These are phyloP conservation scores for Sphaceloma murrayae DNA, from an alignment of 2,329 filamentous ascomycete species.

Conservation along the genomic window DNA sequence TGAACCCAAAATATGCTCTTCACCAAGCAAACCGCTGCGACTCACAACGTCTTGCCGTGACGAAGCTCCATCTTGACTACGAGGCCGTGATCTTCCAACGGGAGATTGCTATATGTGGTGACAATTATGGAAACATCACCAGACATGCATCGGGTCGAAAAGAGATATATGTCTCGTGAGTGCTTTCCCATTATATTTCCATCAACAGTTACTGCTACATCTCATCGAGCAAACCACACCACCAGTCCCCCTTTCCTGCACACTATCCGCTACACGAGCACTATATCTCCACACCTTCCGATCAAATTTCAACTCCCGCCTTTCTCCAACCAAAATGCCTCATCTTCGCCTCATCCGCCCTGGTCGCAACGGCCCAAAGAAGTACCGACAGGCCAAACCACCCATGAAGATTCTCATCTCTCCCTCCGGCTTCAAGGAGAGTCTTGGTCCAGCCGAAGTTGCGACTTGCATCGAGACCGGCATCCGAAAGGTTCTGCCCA, in stretches of 20 bases:
- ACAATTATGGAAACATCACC: conserved; percentile 8
- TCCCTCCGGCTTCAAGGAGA: conserved; percentile 48
- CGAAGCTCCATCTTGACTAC: conserved; percentile 1
- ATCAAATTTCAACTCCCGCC: too few species aligned
- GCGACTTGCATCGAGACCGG: conserved; percentile 44
- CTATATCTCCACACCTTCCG: neutral
- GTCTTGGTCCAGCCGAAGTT: conserved; percentile 40
- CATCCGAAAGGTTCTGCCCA: conserved; percentile 37
- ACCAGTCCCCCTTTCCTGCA: too few species aligned
- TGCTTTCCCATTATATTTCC: conserved; percentile 6
- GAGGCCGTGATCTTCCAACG: conserved; percentile 1
- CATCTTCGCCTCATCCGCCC: conserved; percentile 10
- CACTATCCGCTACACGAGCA: neutral
- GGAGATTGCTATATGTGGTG: conserved; percentile 13
- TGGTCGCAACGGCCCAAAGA: conserved; percentile 10
- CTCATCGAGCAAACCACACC: neutral
- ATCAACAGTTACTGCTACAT: conserved; percentile 3
- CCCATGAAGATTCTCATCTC: conserved; percentile 36
- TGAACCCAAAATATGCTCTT: neutral
- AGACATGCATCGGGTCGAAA: conserved; percentile 1
- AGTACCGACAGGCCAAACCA: conserved; percentile 12
- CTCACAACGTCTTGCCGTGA: conserved; percentile 12
- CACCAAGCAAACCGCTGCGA: conserved; percentile 7
- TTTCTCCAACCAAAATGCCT: neutral
- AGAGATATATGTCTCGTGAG: conserved; percentile 15